Evolutionary conservation across 257 asterid species (phyloP).

Genomic region (Solanum boliviense): DNA sequence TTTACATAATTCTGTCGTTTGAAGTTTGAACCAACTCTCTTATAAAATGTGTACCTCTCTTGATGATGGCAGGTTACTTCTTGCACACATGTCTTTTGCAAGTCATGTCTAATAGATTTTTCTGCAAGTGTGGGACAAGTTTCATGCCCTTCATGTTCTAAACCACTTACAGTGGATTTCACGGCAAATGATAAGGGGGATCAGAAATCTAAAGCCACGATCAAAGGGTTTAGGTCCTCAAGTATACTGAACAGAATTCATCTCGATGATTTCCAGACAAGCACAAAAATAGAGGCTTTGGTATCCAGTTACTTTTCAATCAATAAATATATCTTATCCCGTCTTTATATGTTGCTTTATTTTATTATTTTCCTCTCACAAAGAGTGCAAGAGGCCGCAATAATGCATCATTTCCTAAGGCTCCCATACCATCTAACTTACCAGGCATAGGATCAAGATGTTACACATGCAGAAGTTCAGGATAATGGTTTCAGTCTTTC

Average conservation of each 20-base stretch:
- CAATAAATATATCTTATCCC: background rate
- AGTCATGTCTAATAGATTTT: conserved; percentile 65
- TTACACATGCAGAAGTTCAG: background rate
- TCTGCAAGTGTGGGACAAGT: conserved; percentile 59
- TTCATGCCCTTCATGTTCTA: conserved; percentile 83
- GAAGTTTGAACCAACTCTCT: background rate
- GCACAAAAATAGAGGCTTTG: conserved; percentile 95
- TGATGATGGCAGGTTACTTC: conserved; percentile 57
- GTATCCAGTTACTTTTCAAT: conserved; percentile 25
- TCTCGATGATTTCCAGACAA: conserved; percentile 67
- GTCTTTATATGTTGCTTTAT: background rate
- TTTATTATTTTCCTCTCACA: background rate
- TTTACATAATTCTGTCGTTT: background rate
- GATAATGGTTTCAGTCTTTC: background rate
- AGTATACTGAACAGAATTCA: conserved; percentile 79
- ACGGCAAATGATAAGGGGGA: conserved; percentile 36
- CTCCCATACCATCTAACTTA: background rate
- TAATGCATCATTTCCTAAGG: background rate
- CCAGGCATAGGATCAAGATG: background rate
- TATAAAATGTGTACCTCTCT: background rate
- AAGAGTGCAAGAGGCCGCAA: background rate
- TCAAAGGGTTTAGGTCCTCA: conserved; percentile 65
- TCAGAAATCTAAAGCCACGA: conserved; percentile 35
- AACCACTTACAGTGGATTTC: conserved; percentile 84
- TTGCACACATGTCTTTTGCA: conserved; percentile 81